Conservation (phyloP, 2,329 filamentous ascomycete genomes). For the Fusarium sp. region DNA sequence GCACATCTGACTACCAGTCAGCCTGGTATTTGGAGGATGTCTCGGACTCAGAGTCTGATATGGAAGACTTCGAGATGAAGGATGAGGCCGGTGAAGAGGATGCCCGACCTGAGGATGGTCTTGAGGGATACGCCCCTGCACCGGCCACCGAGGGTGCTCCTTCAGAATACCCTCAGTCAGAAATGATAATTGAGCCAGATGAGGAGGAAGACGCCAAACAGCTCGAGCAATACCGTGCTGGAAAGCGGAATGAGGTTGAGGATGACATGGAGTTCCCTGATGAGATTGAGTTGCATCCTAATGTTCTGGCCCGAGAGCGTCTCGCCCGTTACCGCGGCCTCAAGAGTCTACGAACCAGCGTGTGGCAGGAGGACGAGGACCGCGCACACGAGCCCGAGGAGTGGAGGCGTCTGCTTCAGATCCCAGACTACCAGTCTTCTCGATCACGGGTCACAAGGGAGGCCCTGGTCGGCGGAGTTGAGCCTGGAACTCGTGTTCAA, state of each 20-base stretch:
- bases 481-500: constrained; percentile 82
- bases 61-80: constrained; percentile 70
- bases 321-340: constrained; percentile 87
- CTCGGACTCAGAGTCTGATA: constrained; percentile 85
- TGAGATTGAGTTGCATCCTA: constrained; percentile 92
- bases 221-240: constrained; percentile 80
- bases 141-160: constrained; percentile 80
- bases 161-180: constrained; percentile 92
- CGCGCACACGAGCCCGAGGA: constrained; percentile 86
- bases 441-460: constrained; percentile 81
- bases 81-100: constrained; percentile 65
- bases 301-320: constrained; percentile 85
- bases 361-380: constrained; percentile 91
- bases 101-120: constrained; percentile 81
- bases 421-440: constrained; percentile 89
- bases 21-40: constrained; percentile 90
- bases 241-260: constrained; percentile 80
- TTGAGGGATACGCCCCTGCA: constrained; percentile 72
- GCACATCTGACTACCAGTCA: constrained; percentile 92
- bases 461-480: constrained; percentile 86
- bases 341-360: constrained; percentile 87
- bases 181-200: constrained; percentile 87
- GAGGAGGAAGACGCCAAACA: constrained; percentile 82
- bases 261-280: constrained; percentile 97
- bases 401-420: constrained; percentile 84